A percentile compares a stretch with the other conserved stretches of the same genome.
Evolutionary conservation across 441 rosid species (phyloP).

Genomic region (Capsella rubella): DNA sequence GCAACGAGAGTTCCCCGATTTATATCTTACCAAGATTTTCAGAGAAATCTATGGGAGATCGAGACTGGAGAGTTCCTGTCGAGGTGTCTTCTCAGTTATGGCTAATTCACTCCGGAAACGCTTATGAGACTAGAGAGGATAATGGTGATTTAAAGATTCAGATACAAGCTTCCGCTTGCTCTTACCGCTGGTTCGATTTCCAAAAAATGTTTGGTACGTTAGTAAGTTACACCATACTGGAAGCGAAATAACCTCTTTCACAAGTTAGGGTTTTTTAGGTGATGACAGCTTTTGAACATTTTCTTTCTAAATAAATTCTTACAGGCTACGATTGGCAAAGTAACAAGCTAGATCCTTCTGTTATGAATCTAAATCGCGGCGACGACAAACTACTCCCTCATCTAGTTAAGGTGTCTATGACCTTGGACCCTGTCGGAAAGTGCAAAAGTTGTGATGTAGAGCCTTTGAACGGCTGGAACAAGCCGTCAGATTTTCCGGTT

Average conservation of each 20-base stretch:
- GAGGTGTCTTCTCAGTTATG: constrained; percentile 78
- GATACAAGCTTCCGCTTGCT: constrained; percentile 67
- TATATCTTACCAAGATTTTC: constrained; percentile 81
- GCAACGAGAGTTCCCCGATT: constrained; percentile 71
- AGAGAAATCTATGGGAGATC: constrained; percentile 17
- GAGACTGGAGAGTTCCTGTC: constrained; percentile 82
- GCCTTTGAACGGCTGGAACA: constrained; percentile 61
- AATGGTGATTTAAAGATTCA: constrained; percentile 60
- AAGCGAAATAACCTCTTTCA: neutral
- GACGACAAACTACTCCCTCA: constrained; percentile 61
- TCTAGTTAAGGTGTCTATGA: constrained; percentile 70
- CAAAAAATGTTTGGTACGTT: constrained; percentile 66
- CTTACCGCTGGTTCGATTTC: constrained; percentile 90
- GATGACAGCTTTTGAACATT: neutral
- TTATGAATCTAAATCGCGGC: constrained; percentile 60
- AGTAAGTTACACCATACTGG: constrained; percentile 37
- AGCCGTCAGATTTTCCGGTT: constrained; percentile 73
- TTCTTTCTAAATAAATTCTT: neutral
- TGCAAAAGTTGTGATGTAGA: constrained; percentile 56
- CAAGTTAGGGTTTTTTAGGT: constrained; percentile 15
- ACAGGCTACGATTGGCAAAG: constrained; percentile 88
- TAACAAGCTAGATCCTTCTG: constrained; percentile 79
- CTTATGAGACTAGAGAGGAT: constrained; percentile 56
- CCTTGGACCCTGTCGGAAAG: constrained; percentile 54
- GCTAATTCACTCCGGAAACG: constrained; percentile 83